Base-by-base conservation (phyloP, 495 filamentous ascomycete genomes). In the Bacidia gigantensis region DNA sequence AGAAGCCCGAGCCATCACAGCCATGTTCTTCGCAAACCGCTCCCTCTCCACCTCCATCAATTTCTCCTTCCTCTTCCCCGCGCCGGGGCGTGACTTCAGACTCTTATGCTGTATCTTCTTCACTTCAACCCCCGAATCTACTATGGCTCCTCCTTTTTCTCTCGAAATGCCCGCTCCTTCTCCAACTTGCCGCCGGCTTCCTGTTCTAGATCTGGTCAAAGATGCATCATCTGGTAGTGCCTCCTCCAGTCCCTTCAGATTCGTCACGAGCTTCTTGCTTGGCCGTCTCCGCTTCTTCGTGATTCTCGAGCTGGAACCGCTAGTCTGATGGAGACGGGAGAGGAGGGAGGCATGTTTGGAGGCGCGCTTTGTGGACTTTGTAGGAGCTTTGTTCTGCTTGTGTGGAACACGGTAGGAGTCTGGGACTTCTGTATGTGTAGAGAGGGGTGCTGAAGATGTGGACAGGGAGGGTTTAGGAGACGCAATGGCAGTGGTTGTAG, bases 11-110 rank as follows among this genome's bases (percentile, higher is more conserved):
- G 76, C 58, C 66, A 80, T 72, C 52, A 61, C 50, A 38, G 84
- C 88, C 73, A 97, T 68, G 65, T 89, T 95, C 66, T 71, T 75
- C 52, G 76, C 80, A 61, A 95, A 95, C 53, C 89, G 72, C 65
- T 87, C 80, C 62, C 83, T 79, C 74, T 97, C 90, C 56, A 72
- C 65, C 65, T 69, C 77, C 48, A 93, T 83, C 24, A 95, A 39
- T 64, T 77, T 80, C 65, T 88, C 86, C 68, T 83, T 89, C 58
- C 78, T 73, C 75, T 88, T 94, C 70, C 86, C 71, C 12, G 87
- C 86, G 0, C 90, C 89, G 0, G 84, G 86, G 47, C 81, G 67
- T 49, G 73, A 78, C 61, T 75, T 81, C 51, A 97, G 58, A 43
- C 80, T 86, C 67, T 80, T 82, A 41, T 82, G 80, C 53, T 78